These are phyloP conservation scores for Leptographium radiaticola DNA, from an alignment of 2,329 filamentous ascomycete species.

Conservation along the genomic window DNA sequence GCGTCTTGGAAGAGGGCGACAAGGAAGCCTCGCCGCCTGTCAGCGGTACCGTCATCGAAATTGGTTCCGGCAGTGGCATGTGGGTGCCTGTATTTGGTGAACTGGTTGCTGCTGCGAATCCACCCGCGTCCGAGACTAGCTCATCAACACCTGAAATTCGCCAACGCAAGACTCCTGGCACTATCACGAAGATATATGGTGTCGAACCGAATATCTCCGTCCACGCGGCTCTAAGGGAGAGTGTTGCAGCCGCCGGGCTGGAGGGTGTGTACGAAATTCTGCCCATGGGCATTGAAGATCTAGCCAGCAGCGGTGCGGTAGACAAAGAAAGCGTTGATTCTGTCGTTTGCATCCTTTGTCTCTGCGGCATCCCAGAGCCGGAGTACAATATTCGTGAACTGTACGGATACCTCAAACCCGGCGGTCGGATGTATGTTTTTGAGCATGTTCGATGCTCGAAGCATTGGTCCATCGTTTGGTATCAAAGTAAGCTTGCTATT, in stretches of 20 bases:
- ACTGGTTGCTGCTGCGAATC: not conserved
- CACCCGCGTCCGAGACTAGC: not conserved
- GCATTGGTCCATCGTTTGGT: slow-evolving; percentile 27
- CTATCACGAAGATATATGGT: slow-evolving; percentile 40
- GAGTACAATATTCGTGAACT: slow-evolving; percentile 39
- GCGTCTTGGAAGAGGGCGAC: slow-evolving; percentile 16
- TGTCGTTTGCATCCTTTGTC: slow-evolving; percentile 46
- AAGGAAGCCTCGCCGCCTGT: slow-evolving; percentile 22
- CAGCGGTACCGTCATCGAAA: slow-evolving; percentile 42
- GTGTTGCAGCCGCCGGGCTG: slow-evolving; percentile 38
- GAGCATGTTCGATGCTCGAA: slow-evolving; percentile 40
- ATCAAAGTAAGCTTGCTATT: slow-evolving; percentile 33
- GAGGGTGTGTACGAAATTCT: slow-evolving; percentile 46
- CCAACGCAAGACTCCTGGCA: not conserved
- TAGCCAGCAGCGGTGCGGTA: slow-evolving; percentile 30
- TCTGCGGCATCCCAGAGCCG: slow-evolving; percentile 52
- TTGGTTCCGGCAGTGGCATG: slow-evolving; percentile 48
- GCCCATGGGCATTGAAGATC: slow-evolving; percentile 47
- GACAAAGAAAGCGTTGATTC: slow-evolving; percentile 40
- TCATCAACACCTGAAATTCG: not conserved
- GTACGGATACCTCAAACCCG: slow-evolving; percentile 45
- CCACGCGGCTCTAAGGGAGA: slow-evolving; percentile 31
- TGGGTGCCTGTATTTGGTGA: slow-evolving; percentile 41
- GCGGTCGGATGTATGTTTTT: slow-evolving; percentile 49
- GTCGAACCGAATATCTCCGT: slow-evolving; percentile 49